These are phyloP conservation scores for Penicillium fuscoglaucum DNA, from an alignment of 2,329 filamentous ascomycete species.

Conservation along the genomic window DNA sequence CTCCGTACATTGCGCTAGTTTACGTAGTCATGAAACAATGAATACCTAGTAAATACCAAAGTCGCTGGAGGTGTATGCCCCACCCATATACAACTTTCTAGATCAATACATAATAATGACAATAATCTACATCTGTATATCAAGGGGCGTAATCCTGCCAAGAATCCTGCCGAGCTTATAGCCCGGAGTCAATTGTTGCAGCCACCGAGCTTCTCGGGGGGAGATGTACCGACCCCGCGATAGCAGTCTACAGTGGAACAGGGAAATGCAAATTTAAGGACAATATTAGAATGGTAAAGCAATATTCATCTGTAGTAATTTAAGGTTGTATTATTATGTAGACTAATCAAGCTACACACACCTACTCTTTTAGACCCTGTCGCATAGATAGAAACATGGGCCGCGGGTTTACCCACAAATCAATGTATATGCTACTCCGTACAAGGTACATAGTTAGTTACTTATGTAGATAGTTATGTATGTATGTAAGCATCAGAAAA, in stretches of 20 bases:
- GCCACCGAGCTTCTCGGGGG: neutral
- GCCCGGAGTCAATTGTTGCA: neutral
- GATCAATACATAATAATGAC: slow-evolving; percentile 5
- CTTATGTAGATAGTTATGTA: too few relatives aligned
- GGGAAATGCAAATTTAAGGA: neutral
- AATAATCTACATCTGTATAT: too few relatives aligned
- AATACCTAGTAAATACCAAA: neutral
- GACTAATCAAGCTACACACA: neutral
- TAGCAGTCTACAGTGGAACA: neutral
- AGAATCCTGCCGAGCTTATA: neutral
- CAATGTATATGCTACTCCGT: neutral
- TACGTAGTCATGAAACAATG: neutral
- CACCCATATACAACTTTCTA: neutral
- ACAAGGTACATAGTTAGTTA: neutral
- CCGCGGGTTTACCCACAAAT: neutral
- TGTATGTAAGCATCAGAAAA: too few relatives aligned
- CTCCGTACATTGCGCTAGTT: slow-evolving; percentile 2
- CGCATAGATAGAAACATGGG: neutral
- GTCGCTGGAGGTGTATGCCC: neutral
- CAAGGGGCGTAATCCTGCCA: neutral
- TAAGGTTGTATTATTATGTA: neutral
- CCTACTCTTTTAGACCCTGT: neutral
- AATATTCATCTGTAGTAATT: neutral
- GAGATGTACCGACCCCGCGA: neutral
- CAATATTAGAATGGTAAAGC: neutral